A percentile compares a stretch with the other conserved stretches of the same genome.
These are phyloP conservation scores for Globisporangium okanoganense DNA, from an alignment of 352 stramenopile species.

Conservation along the genomic window DNA sequence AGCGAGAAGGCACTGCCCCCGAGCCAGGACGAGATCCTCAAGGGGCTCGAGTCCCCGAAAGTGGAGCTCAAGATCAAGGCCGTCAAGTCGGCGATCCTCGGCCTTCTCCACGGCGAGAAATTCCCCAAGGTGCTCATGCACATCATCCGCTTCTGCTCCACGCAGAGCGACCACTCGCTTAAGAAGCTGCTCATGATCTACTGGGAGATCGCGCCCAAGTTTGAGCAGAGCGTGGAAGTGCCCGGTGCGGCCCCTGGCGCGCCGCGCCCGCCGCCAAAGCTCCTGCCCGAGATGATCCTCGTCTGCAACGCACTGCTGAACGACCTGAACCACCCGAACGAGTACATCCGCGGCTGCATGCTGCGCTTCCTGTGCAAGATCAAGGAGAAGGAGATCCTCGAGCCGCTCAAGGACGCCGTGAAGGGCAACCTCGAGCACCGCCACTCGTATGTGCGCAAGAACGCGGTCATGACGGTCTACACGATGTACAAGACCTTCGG, in stretches of 20 bases:
- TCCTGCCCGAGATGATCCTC: conserved; percentile 99
- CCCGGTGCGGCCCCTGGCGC: conserved; percentile 21
- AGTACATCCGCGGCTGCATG: conserved; percentile 99
- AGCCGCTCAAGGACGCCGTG: conserved; percentile 88
- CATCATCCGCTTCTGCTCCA: conserved; percentile 99
- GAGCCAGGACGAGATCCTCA: conserved; percentile 96
- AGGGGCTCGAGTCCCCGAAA: conserved; percentile 94
- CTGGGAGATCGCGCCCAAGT: conserved; percentile 98
- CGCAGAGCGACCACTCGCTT: conserved; percentile 98
- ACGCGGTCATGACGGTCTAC: conserved; percentile 98
- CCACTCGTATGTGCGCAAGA: conserved; percentile 98
- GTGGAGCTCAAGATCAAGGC: conserved; percentile 96
- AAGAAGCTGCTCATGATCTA: conserved; percentile 99
- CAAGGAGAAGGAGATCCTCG: conserved; percentile 95
- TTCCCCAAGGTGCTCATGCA: conserved; percentile 99
- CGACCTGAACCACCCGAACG: conserved; percentile 99
- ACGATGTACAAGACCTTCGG: conserved; percentile 97
- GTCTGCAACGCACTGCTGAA: conserved; percentile 99
- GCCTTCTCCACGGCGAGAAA: conserved; percentile 97
- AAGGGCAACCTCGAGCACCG: conserved; percentile 98
- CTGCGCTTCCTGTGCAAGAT: conserved; percentile 99
- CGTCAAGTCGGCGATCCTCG: conserved; percentile 98
- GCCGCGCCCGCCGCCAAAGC: conserved; percentile 77
- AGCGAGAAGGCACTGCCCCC: conserved; percentile 60
- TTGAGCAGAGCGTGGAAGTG: conserved; percentile 72